These are phyloP conservation scores for Lactarius hengduanensis DNA, from an alignment of 768 basidiomycete genomes.

Conservation along the genomic window DNA sequence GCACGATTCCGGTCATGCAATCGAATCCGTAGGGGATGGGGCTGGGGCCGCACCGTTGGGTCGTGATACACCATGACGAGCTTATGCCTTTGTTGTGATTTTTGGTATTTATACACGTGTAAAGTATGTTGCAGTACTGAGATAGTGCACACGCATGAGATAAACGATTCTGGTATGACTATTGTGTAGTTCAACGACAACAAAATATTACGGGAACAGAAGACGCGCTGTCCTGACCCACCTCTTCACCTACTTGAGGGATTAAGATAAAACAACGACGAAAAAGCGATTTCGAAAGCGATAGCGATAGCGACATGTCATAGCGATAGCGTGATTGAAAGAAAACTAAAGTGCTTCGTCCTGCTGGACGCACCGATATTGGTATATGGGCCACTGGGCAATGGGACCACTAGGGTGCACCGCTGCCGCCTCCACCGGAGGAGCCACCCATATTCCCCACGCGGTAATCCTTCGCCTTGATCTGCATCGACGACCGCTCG, in stretches of 20 bases:
- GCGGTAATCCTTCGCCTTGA: slow-evolving; percentile 19
- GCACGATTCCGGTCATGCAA: slow-evolving; percentile 9
- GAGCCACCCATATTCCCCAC: not conserved
- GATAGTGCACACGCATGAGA: not conserved
- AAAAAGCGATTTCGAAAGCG: too few species aligned
- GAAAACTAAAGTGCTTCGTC: too few species aligned
- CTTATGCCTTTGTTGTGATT: not conserved
- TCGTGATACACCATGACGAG: slow-evolving; percentile 3
- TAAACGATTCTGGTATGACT: not conserved
- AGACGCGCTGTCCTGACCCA: too few species aligned
- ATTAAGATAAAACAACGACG: too few species aligned
- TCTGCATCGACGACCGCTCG: not conserved
- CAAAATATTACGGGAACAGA: too few species aligned
- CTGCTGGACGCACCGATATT: too few species aligned
- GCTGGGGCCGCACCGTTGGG: slow-evolving; percentile 19
- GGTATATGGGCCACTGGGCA: too few species aligned
- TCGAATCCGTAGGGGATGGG: slow-evolving; percentile 24
- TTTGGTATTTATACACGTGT: not conserved
- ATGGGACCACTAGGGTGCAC: not conserved
- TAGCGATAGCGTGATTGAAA: too few species aligned
- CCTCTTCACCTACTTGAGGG: too few species aligned
- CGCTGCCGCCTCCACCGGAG: not conserved
- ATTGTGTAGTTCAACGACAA: not conserved
- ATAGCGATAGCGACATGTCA: too few species aligned
- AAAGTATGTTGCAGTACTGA: not conserved